phyloP scores from a whole-genome alignment of 2,329 filamentous ascomycete genomes.

The Ciborinia camelliae region DNA sequence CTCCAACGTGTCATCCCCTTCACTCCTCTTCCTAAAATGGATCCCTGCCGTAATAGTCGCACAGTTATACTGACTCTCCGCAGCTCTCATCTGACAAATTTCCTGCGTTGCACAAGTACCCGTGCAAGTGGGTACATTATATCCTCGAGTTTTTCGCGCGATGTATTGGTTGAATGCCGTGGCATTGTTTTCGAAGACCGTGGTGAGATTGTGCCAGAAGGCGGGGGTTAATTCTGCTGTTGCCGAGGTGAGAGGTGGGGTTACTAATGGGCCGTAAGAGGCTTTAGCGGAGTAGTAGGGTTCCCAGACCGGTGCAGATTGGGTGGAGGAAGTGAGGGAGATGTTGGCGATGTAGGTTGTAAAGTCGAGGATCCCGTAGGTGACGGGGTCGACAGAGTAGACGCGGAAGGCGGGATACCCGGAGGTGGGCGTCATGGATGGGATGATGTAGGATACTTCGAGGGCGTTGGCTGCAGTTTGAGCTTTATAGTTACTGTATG shows the following conservation, averaged over 20 bases:
- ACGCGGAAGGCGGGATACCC: constrained; percentile 38
- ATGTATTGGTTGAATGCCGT: constrained; percentile 47
- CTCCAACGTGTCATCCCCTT: neutral
- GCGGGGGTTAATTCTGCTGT: constrained; percentile 49
- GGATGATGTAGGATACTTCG: constrained; percentile 36
- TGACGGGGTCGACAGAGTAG: constrained; percentile 37
- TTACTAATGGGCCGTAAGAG: constrained; percentile 37
- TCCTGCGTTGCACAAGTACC: constrained; percentile 44
- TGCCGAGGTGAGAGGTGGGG: constrained; percentile 42
- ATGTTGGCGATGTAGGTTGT: constrained; percentile 36
- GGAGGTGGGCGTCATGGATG: constrained; percentile 37
- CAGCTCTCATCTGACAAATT: constrained; percentile 53
- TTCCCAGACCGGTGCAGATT: constrained; percentile 33
- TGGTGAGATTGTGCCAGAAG: constrained; percentile 59
- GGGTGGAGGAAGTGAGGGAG: constrained; percentile 29
- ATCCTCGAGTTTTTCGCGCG: constrained; percentile 44
- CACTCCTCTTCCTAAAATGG: constrained; percentile 20
- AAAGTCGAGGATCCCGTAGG: constrained; percentile 37
- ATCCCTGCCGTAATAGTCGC: constrained; percentile 22
- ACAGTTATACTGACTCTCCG: constrained; percentile 49
- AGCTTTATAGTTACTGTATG: constrained; percentile 34
- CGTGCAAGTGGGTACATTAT: constrained; percentile 44
- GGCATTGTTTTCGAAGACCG: constrained; percentile 44
- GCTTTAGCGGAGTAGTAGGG: constrained; percentile 36
- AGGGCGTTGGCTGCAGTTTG: constrained; percentile 31